Conservation (phyloP, 2,329 filamentous ascomycete genomes). For the Allantophomopsis cytisporea region DNA sequence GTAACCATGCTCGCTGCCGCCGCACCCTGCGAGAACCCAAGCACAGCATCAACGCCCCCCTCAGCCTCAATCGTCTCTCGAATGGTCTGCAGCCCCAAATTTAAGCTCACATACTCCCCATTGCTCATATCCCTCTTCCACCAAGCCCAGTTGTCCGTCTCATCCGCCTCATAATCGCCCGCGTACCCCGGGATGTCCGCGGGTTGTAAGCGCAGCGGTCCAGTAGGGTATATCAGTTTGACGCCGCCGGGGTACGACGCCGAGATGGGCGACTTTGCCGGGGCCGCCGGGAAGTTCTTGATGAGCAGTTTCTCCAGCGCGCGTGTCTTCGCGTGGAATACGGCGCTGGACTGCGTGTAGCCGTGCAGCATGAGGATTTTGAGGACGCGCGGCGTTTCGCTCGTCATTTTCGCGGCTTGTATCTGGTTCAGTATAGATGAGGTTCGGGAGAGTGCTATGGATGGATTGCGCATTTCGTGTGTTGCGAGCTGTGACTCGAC, state of each 20-base stretch:
- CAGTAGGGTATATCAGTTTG: constrained; percentile 55
- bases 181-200: constrained; percentile 57
- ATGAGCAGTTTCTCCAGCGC: constrained; percentile 68
- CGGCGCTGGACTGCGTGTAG: constrained; percentile 77
- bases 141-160: constrained; percentile 69
- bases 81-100: constrained; percentile 51
- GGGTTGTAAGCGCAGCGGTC: constrained; percentile 45
- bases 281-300: constrained; percentile 54
- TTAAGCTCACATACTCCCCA: constrained; percentile 52
- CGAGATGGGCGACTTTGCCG: constrained; percentile 36
- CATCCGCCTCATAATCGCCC: constrained; percentile 22
- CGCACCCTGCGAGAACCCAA: constrained; percentile 76
- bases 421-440: too few relatives aligned
- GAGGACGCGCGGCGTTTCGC: too few relatives aligned
- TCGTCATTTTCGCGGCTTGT: too few relatives aligned
- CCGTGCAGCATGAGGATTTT: constrained; percentile 26
- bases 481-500: too few relatives aligned
- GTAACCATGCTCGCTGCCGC: constrained; percentile 61
- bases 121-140: constrained; percentile 57
- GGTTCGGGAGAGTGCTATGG: too few relatives aligned
- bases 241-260: constrained; percentile 27
- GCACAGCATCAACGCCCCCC: constrained; percentile 61
- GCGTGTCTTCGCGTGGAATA: constrained; percentile 82
- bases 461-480: too few relatives aligned
- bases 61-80: constrained; percentile 46